Evolutionary conservation across 495 filamentous ascomycete genomes (phyloP).

Genomic region (Aspergillus diversus): DNA sequence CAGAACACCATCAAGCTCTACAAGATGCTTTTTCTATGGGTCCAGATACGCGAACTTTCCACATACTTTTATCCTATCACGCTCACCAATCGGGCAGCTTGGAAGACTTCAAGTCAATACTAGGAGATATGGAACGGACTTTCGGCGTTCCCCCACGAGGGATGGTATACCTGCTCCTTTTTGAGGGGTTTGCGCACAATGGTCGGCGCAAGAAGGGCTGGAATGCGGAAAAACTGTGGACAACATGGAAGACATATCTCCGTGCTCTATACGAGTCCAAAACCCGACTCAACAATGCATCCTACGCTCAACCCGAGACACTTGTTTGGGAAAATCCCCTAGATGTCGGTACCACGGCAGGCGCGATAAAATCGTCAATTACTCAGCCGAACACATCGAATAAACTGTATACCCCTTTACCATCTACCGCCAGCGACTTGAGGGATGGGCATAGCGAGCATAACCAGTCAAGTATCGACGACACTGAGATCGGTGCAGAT

Average conservation of each 20-base stretch:
- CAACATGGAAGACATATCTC: slow-evolving; percentile 46
- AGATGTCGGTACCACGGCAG: slow-evolving; percentile 4
- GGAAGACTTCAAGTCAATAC: slow-evolving; percentile 37
- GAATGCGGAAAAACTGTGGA: slow-evolving; percentile 61
- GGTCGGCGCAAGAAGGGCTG: slow-evolving; percentile 68
- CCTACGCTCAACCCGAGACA: slow-evolving; percentile 20
- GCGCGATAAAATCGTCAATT: neutral
- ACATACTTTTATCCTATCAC: slow-evolving; percentile 45
- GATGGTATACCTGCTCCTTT: slow-evolving; percentile 55
- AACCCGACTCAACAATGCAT: slow-evolving; percentile 44
- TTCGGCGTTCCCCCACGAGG: slow-evolving; percentile 43
- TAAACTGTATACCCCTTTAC: slow-evolving; percentile 38
- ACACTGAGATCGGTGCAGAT: slow-evolving; percentile 1
- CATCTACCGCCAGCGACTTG: slow-evolving; percentile 15
- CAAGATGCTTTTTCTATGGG: slow-evolving; percentile 42
- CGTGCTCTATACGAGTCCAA: slow-evolving; percentile 60
- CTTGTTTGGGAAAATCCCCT: slow-evolving; percentile 47
- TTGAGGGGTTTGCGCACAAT: slow-evolving; percentile 75
- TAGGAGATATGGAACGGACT: slow-evolving; percentile 46
- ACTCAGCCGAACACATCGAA: slow-evolving; percentile 6
- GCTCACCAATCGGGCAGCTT: slow-evolving; percentile 42
- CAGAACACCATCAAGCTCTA: slow-evolving; percentile 38
- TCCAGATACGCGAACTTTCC: slow-evolving; percentile 53
- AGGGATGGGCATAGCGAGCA: slow-evolving; percentile 4
- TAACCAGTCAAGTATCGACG: slow-evolving; percentile 6